Evolutionary conservation across 2,329 filamentous ascomycete species (phyloP), one percentile per base, ranked within the genome.

Genomic region (Pseudogymnoascus sp.): DNA sequence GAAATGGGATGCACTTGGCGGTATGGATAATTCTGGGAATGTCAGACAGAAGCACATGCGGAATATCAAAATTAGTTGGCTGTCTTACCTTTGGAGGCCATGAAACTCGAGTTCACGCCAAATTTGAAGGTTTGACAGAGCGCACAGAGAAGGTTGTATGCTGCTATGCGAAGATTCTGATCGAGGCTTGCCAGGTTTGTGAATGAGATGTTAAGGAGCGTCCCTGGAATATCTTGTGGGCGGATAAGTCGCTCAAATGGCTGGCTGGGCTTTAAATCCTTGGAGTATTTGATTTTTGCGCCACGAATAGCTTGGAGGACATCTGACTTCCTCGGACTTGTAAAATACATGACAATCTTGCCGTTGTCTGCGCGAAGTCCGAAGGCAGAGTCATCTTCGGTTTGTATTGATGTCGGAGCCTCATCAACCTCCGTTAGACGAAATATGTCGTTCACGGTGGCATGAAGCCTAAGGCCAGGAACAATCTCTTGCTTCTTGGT

Each of bases 311-410:
- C 82, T 72, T 86, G 82, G 3, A 89, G 76, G 19, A 89, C 80
- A 65, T 89, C 86, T 6, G 77, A 71, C 71, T 87, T 88, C 70
- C 83, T 84, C 1, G 84, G 79, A 67, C 86, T 89, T 16, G 85
- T 86, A 72, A 89, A 89, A 70, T 86, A 88, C 85, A 89, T 88
- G 61, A 88, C 82, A 60, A 88, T 85, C 73, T 86, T 88, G 68
- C 87, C 87, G 66, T 85, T 87, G 68, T 89, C 87, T 2, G 86
- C 86, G 60, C 86, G 80, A 28, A 89, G 75, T 0, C 86, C 87
- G 72, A 89, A 89, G 1, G 85, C 83, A 2, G 83, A 84, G 66
- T 89, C 85, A 64, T 89, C 86, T 64, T 88, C 86, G 0, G 82
- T 83, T 64, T 85, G 81, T 62, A 87, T 84, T 2, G 84, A 84